Evolutionary conservation across 169 alveolate species (phyloP), one percentile per base, ranked within the genome.

Genomic region (Cryptosporidium canis): DNA sequence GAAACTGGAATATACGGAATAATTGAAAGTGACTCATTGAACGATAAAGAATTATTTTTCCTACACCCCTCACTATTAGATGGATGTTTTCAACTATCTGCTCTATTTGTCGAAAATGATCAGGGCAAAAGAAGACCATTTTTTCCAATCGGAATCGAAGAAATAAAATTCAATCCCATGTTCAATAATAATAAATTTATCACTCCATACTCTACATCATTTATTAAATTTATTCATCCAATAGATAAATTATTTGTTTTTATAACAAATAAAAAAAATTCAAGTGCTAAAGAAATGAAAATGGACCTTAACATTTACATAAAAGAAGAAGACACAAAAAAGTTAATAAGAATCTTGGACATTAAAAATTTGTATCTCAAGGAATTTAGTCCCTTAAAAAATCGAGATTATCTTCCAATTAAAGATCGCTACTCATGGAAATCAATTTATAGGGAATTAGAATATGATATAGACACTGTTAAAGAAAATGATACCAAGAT

Each of bases 41-140:
- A 35, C 12, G 47, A 43, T 16, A 16, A 3, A 1, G 41, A 55
- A 3, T 35, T 29, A 21, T 77, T 39, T 29, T 21, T 29, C 41
- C 9, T 77, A 44, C 87, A 77, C 58, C 87, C 87, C 21, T 33
- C 77, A 55, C 41, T 77, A 43, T 77, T 77, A 58, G 87, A 77
- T 77, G 87, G 87, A 11, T 77, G 87, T 37, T 77, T 77, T 43
- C 87, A 77, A 39, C n/a, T 61, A 21, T 56, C 58, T 33, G 87
- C 87, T 55, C 2, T n/a, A n/a, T 61, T 58, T 7, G 33, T 83
- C 29, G 87, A 58, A 16, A 41, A 27, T 48, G 7, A 37, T 24
- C 16, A 18, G 24, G 24, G 31, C 21, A n/a, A 35, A 39, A 5
- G 14, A 24, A 77, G 43, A 39, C 72, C 72, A 11, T 77, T 41